Evolutionary conservation across 805 yeast genomes (phyloP), one percentile per base, ranked within the genome.

Genomic region (Cyberlindnera maritima): DNA sequence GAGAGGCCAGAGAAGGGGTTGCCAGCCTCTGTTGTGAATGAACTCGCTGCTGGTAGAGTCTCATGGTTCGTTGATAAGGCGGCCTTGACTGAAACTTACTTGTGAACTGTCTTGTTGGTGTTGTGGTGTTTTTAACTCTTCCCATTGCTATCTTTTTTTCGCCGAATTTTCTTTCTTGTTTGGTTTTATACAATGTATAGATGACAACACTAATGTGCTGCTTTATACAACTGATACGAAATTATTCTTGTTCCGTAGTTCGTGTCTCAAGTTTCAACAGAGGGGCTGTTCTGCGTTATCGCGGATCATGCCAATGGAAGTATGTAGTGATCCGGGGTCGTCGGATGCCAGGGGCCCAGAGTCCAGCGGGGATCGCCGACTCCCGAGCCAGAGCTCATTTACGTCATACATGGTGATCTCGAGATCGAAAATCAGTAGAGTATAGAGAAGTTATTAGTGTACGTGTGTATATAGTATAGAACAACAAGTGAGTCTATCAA

Each of bases 21-120:
- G 49, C 99, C 99, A 32, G 86, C 94, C 51, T 83, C 94, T 50
- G 85, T 92, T 48, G 96, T 92, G 46, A 91, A 91, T 63, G 97
- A 90, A 67, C 87, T 88, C 26, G 96, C 97, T n/a, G 96, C 96
- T 1, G 97, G 97, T 14, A 85, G 86, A 67, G 96, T 92, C 5
- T 80, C 91, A 8, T 92, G 99, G 99, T 92, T 92, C 71, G 97
- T 92, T 31, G 99, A 92, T 65, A 88, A 89, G 59, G 96, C 84
- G 56, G 97, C 97, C 2, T 79, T 88, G 58, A 78, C 81, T 39
- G 96, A 89, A 61, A 52, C 56, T 14, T 49, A 52, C 35, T 36
- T 52, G 33, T 52, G 43, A 48, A 14, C 19, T 32, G 33, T 21
- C 9, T 5, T 9, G 9, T 21, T 21, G 25, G 25, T 21, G 5